Evolutionary conservation across 257 asterid species (phyloP), one percentile per base, ranked within the genome.

Genomic region (Paulownia fortunei): DNA sequence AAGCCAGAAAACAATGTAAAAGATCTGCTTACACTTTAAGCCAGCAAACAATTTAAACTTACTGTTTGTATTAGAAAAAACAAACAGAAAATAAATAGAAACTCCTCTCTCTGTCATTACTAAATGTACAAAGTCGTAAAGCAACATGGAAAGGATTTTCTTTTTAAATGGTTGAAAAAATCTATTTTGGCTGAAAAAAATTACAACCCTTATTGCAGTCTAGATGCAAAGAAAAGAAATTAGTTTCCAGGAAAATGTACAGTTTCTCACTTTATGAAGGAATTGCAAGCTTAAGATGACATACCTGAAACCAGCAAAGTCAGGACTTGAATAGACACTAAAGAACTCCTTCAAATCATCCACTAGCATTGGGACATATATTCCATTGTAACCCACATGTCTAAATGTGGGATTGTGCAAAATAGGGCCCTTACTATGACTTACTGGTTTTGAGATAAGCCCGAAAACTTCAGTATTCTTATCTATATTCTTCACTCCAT

Each of bases 351-450:
- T 79, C 59, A 90, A 89, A 82, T 90, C 82, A 81, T 90, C 95
- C 52, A 90, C 95, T 72, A 86, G 74, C 95, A 90, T 90, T 15
- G 92, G 95, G 64, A 90, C 88, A 67, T 90, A 90, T 21, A 88
- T 73, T 75, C 90, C 95, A 69, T 90, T 87, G 79, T 77, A 90
- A 24, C 86, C 86, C 19, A 79, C 84, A 62, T 85, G 84, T 72
- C 90, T 77, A 34, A 90, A 85, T 23, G 93, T 79, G 37, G 92
- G 96, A 84, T 90, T 90, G 77, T 90, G 93, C 87, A 90, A 79
- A 59, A 90, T 62, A 16, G 96, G 96, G 76, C 96, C 96, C 76
- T 90, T 90, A 82, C 93, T 90, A 32, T 90, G 96, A 77, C 88
- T 77, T 21, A 90, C 93, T 32, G 96, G 96, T 55, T 90, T 90